Evolutionary conservation across 2,329 filamentous ascomycete species (phyloP).

Genomic region (Aspergillus sp.): DNA sequence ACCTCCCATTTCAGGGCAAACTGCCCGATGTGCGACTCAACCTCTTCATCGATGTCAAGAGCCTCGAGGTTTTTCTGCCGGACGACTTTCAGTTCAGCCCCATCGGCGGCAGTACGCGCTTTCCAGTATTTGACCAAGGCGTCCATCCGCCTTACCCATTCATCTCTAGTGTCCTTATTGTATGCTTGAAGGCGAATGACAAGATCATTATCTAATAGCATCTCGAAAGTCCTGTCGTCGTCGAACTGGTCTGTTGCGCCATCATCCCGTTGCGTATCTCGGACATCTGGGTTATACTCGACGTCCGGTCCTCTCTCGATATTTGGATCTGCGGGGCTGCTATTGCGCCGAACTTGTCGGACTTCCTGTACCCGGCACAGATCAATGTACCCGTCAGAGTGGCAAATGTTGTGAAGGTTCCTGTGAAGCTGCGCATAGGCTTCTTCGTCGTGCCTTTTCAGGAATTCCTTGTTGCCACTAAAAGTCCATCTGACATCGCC

Average conservation of each 20-base stretch:
- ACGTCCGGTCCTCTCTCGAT: constrained; percentile 49
- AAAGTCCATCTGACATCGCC: constrained; percentile 52
- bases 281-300: constrained; percentile 47
- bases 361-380: constrained; percentile 52
- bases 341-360: constrained; percentile 49
- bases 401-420: constrained; percentile 51
- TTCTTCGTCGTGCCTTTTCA: constrained; percentile 50
- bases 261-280: constrained; percentile 45
- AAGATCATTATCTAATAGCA: constrained; percentile 55
- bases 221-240: constrained; percentile 54
- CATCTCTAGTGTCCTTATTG: constrained; percentile 49
- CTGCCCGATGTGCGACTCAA: constrained; percentile 59
- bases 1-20: constrained; percentile 65
- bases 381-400: constrained; percentile 60
- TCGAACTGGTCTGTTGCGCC: constrained; percentile 49
- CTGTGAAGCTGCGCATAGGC: constrained; percentile 54
- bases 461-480: constrained; percentile 39
- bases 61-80: constrained; percentile 52
- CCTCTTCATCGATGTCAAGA: constrained; percentile 59
- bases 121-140: constrained; percentile 58
- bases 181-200: constrained; percentile 56
- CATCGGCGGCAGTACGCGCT: constrained; percentile 49
- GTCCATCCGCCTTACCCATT: constrained; percentile 56
- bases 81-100: constrained; percentile 51
- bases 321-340: constrained; percentile 46